A percentile compares a stretch with the other conserved stretches of the same genome.
These are phyloP conservation scores for Nicotiana obtusifolia DNA, from an alignment of 257 asterid genomes.

Conservation along the genomic window DNA sequence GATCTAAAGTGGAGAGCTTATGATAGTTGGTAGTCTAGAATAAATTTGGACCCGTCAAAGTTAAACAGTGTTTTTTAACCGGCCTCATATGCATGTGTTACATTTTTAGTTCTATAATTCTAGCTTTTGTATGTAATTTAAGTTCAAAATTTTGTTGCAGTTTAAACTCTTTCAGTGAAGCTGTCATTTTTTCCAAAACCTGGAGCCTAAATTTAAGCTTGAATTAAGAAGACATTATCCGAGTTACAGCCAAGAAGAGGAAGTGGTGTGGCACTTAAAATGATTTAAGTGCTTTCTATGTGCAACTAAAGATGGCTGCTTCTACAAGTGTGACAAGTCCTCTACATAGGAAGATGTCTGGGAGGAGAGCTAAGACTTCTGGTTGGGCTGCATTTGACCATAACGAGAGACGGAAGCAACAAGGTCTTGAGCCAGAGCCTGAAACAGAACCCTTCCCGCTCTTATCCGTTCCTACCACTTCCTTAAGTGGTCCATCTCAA, in stretches of 20 bases:
- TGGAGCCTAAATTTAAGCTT: not conserved
- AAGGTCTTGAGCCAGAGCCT: constrained; percentile 27
- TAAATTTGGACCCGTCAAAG: not conserved
- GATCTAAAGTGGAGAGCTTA: not conserved
- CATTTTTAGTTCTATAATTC: not conserved
- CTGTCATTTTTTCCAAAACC: not conserved
- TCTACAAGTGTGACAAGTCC: constrained; percentile 26
- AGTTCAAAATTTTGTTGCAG: not conserved
- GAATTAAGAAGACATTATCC: not conserved
- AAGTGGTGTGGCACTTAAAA: not conserved
- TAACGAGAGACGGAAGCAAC: constrained; percentile 42
- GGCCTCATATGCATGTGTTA: not conserved
- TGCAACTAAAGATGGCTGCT: constrained; percentile 24
- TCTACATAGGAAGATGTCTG: constrained; percentile 22
- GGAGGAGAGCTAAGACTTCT: constrained; percentile 40
- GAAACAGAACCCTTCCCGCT: constrained; percentile 53
- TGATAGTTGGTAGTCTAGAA: not conserved
- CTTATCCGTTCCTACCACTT: constrained; percentile 24
- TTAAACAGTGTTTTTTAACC: not conserved
- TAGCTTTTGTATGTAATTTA: not conserved
- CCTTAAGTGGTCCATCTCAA: constrained; percentile 14
- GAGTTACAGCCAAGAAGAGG: not conserved
- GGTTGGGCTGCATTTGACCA: constrained; percentile 92
- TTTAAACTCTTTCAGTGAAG: not conserved
- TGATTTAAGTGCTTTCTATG: constrained; percentile 3